Evolutionary conservation across 2,329 filamentous ascomycete genomes (phyloP), one percentile per base, ranked within the genome.

Genomic region (Penicillium thymicola): DNA sequence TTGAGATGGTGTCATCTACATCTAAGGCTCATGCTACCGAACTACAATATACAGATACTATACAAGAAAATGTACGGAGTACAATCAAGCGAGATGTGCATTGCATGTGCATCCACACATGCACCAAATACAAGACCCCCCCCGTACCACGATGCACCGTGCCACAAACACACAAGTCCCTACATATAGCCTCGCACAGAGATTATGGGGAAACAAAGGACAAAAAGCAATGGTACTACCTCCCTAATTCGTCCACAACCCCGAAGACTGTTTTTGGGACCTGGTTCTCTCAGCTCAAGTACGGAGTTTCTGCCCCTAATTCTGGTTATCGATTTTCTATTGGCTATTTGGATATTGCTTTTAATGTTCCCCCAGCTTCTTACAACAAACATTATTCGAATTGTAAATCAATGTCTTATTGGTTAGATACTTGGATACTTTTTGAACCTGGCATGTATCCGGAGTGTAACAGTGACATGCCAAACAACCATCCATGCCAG

Each of bases 231-330:
- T 49, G 16, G 54, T 55, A 46, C 48, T 46, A 55, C 54, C 54
- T 52, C 54, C 54, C 54, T 52, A 55, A 52, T 55, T 13, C 28
- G 54, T 55, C 48, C 28, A 52, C 48, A 51, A n/a, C n/a, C 47
- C 54, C 54, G 54, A 55, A 45, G 54, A 55, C 54, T 52, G 48
- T 55, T 46, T 42, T 51, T 45, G 30, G 13, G 48, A 27, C 21
- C 14, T 40, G n/a, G 5, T 16, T 7, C n/a, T 23, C 25, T 7
- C 18, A 38, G 23, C 38, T 0, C 7, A 9, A 16, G 18, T 14
- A n/a, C 27, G 14, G 25, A 10, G 9, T 16, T 13, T 21, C 14
- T 32, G 28, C 52, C 45, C 45, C 45, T 51, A 46, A 43, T 23
- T 50, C 16, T 23, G 13, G 13, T 32, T 21, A 1, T 16, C 10